Evolutionary conservation across 2,329 filamentous ascomycete genomes (phyloP).

Genomic region (Aureobasidium sp.): DNA sequence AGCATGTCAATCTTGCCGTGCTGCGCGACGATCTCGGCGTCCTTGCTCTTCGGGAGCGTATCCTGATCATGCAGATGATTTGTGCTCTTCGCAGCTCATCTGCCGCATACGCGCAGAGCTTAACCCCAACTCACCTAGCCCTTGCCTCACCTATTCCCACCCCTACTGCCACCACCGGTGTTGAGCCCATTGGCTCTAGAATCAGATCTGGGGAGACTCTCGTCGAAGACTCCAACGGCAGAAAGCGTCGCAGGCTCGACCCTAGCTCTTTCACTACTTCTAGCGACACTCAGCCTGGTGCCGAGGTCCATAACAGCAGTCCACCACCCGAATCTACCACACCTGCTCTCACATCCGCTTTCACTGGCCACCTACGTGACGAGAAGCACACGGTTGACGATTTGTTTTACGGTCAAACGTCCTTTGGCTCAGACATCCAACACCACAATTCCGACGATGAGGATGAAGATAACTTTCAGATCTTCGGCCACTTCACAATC

Average conservation of each 20-base stretch:
- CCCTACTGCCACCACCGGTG: too few species aligned
- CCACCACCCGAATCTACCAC: background rate
- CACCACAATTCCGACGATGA: constrained; percentile 14
- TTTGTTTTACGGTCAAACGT: constrained; percentile 30
- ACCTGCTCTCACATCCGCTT: too few species aligned
- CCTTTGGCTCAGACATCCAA: constrained; percentile 23
- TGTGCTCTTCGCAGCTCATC: constrained; percentile 41
- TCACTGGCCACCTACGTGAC: constrained; percentile 20
- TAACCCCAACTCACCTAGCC: background rate
- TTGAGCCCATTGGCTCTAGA: background rate
- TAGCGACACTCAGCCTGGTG: background rate
- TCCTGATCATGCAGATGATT: constrained; percentile 53
- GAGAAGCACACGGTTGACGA: constrained; percentile 25
- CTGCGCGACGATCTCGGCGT: constrained; percentile 53
- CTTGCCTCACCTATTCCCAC: background rate
- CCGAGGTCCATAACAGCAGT: background rate
- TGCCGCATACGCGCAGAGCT: background rate
- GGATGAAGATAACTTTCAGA: constrained; percentile 17
- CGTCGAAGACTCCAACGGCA: constrained; percentile 25
- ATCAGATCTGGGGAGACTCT: constrained; percentile 20
- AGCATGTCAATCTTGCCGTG: constrained; percentile 43
- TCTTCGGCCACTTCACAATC: background rate
- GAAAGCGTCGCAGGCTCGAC: constrained; percentile 31
- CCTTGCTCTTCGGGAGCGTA: constrained; percentile 50
- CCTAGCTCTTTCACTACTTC: constrained; percentile 13